Evolutionary conservation across 352 stramenopile genomes (phyloP), one percentile per base, ranked within the genome.

Genomic region (Peronospora belbahrii): DNA sequence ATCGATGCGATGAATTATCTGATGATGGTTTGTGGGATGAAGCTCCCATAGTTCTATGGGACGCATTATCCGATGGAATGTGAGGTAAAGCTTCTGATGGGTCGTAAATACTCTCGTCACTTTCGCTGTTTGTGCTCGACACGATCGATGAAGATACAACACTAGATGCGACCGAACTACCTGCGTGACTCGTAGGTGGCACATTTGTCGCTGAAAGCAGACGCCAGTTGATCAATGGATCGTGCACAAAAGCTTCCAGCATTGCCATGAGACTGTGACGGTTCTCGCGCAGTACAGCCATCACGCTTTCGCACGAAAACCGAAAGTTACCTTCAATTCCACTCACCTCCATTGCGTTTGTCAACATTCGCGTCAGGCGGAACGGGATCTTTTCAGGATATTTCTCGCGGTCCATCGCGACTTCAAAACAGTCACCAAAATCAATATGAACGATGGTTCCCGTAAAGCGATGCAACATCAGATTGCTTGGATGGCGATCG

Each of bases 301-400:
- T 99, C 3, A 98, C 97, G 38, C 83, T 78, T 64, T 99, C 96
- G 39, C 95, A 99, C 30, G 96, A 98, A 44, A 82, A 97, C 6
- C 96, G 80, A 64, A 98, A 99, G 42, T 95, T 98, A 47, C 97
- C 97, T 70, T 99, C 95, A 33, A 99, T 97, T 4, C 96, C 96
- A 35, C 77, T 86, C 59, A 86, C 95, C 67, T 98, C 97, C 97
- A 99, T 99, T 13, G 96, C 96, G 31, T 98, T 97, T 22, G 95
- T 94, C 10, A 99, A 76, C 95, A 99, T 99, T 11, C 97, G 77
- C 7, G 97, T 99, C 10, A 99, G 65, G 8, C 97, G 92, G 65
- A 99, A 99, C 4, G 97, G 97, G 20, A 99, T 95, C 48, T 95
- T 98, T 68, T 99, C 97, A 0, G 97, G 97, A 51, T 97, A 99